These are phyloP conservation scores for Rubroboletus satanas DNA, from an alignment of 768 basidiomycete genomes.

Conservation along the genomic window DNA sequence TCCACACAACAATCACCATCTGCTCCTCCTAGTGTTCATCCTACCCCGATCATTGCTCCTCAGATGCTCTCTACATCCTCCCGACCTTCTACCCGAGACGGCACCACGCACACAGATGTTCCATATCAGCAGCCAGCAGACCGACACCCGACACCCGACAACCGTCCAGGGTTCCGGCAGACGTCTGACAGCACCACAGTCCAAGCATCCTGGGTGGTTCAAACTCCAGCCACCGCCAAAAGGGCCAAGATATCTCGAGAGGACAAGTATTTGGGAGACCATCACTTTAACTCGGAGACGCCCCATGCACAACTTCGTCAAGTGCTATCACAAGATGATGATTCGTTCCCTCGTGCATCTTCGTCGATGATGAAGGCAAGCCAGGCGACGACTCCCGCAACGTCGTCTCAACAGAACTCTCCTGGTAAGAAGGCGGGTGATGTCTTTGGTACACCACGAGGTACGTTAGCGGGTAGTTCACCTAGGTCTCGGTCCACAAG, in stretches of 20 bases:
- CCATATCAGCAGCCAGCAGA: conserved; percentile 13
- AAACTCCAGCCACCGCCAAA: conserved; percentile 25
- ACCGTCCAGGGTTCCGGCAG: conserved; percentile 11
- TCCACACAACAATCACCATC: conserved; percentile 19
- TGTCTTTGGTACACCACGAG: conserved; percentile 20
- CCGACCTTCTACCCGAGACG: conserved; percentile 27
- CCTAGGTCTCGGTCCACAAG: conserved; percentile 21
- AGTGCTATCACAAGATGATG: conserved; percentile 30
- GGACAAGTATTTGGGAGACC: conserved; percentile 28
- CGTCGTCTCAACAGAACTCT: conserved; percentile 26
- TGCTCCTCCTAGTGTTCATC: conserved; percentile 14
- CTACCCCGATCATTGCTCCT: conserved; percentile 20
- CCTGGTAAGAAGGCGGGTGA: conserved; percentile 17
- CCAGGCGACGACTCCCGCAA: conserved; percentile 20
- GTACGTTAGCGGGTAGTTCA: conserved; percentile 19
- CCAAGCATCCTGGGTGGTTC: conserved; percentile 32
- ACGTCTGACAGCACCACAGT: conserved; percentile 22
- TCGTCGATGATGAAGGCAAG: conserved; percentile 29
- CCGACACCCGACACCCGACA: conserved; percentile 8
- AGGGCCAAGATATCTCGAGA: conserved; percentile 20
- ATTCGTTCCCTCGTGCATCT: conserved; percentile 20
- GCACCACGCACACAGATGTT: conserved; percentile 6
- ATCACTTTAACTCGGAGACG: conserved; percentile 18
- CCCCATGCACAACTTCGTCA: conserved; percentile 29
- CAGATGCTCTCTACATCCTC: conserved; percentile 23